These are phyloP conservation scores for Colletotrichum camelliae DNA, from an alignment of 2,329 filamentous ascomycete species.

Conservation along the genomic window DNA sequence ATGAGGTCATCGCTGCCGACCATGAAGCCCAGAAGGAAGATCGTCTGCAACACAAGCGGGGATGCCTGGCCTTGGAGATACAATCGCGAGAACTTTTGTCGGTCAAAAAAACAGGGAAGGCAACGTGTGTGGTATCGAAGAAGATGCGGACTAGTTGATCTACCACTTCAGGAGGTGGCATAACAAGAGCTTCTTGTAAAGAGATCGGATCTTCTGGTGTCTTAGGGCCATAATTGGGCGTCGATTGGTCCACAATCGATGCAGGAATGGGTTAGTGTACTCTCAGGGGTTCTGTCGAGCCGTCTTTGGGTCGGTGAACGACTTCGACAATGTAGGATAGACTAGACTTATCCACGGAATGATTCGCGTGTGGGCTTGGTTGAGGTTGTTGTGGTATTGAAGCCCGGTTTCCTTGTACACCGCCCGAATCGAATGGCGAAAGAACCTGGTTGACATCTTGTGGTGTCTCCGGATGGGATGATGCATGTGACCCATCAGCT, in stretches of 20 bases:
- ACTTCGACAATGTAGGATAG: neutral
- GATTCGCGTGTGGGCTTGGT: neutral
- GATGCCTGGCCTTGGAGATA: neutral
- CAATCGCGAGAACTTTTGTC: neutral
- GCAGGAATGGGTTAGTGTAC: slow-evolving; percentile 3
- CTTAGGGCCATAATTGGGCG: neutral
- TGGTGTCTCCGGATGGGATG: neutral
- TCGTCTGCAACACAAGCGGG: neutral
- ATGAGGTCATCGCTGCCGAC: slow-evolving; percentile 1
- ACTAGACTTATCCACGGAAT: neutral
- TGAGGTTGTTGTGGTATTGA: neutral
- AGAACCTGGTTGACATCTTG: neutral
- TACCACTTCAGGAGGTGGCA: neutral
- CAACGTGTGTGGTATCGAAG: neutral
- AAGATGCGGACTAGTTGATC: neutral
- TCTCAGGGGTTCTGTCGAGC: neutral
- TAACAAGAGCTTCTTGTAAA: neutral
- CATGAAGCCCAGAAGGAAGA: neutral
- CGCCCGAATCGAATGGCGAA: neutral
- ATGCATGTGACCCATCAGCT: neutral
- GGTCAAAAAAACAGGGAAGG: neutral
- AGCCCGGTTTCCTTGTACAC: neutral
- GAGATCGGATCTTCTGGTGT: neutral
- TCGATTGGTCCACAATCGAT: neutral
- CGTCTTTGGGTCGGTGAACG: neutral